These are phyloP conservation scores for Wickerhamiella kazuoi DNA, from an alignment of 805 yeast genomes.

Conservation along the genomic window DNA sequence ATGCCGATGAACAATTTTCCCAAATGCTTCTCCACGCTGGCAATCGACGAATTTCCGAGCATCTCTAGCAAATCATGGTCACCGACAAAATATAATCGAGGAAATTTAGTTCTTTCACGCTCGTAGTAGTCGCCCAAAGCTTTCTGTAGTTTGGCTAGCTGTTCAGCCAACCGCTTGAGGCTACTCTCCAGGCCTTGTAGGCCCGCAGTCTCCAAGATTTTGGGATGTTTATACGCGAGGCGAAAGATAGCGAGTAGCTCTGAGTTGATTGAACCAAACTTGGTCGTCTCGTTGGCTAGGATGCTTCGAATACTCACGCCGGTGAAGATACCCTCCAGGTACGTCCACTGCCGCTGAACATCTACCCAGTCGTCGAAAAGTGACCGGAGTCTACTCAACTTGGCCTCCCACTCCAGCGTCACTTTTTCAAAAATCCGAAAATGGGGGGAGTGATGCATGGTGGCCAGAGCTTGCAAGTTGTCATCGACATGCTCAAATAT, in stretches of 20 bases:
- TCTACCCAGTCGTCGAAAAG: conserved; percentile 61
- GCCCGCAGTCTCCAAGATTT: conserved; percentile 36
- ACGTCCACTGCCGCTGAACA: conserved; percentile 77
- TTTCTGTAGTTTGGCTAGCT: conserved; percentile 39
- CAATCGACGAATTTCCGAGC: conserved; percentile 35
- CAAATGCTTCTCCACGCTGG: conserved; percentile 39
- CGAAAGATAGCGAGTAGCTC: conserved; percentile 41
- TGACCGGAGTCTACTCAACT: conserved; percentile 32
- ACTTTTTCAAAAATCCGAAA: conserved; percentile 43
- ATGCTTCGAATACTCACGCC: conserved; percentile 41
- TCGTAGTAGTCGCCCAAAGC: conserved; percentile 68
- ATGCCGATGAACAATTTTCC: conserved; percentile 54
- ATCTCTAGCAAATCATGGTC: conserved; percentile 78
- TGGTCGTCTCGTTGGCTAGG: conserved; percentile 48
- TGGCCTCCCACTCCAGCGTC: conserved; percentile 35
- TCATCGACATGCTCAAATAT: conserved; percentile 41
- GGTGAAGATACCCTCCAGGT: conserved; percentile 59
- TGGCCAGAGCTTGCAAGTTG: conserved; percentile 41
- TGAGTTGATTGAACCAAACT: conserved; percentile 44
- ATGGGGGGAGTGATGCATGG: conserved; percentile 56
- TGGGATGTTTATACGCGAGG: conserved; percentile 29
- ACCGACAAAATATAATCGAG: conserved; percentile 75
- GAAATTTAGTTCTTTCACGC: conserved; percentile 55
- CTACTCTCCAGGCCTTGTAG: conserved; percentile 31
- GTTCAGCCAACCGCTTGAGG: conserved; percentile 35